These are phyloP conservation scores for Fusarium domesticum DNA, from an alignment of 2,329 filamentous ascomycete species.

Conservation along the genomic window DNA sequence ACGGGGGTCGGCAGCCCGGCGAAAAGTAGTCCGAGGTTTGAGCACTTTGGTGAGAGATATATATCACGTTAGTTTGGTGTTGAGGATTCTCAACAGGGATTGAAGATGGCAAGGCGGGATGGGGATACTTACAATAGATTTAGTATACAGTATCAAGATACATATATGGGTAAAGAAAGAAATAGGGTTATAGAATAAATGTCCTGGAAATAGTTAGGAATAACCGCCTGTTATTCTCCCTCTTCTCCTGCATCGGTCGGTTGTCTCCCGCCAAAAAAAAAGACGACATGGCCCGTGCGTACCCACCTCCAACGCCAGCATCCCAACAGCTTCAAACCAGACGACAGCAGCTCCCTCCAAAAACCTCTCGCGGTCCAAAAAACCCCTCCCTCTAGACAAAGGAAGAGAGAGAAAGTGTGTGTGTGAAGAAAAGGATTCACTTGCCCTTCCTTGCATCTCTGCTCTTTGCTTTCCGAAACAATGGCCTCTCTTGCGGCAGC, in stretches of 20 bases:
- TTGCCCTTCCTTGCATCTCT: slow-evolving; percentile 11
- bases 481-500: slow-evolving; percentile 67
- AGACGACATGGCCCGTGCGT: slow-evolving; percentile 26
- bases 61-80: background rate
- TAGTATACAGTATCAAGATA: too few species aligned
- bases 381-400: slow-evolving; percentile 6
- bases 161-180: too few species aligned
- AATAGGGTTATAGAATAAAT: too few species aligned
- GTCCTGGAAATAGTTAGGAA: too few species aligned
- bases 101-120: too few species aligned
- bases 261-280: slow-evolving; percentile 35
- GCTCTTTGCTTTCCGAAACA: slow-evolving; percentile 27
- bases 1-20: background rate
- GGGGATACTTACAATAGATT: too few species aligned
- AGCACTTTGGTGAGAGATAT: background rate
- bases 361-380: slow-evolving; percentile 23
- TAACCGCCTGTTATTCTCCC: too few species aligned
- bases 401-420: background rate
- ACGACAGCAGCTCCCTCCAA: slow-evolving; percentile 24
- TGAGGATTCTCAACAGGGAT: background rate
- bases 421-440: too few species aligned
- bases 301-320: slow-evolving; percentile 29
- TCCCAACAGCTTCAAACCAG: slow-evolving; percentile 35
- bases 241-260: slow-evolving; percentile 6
- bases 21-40: background rate